Evolutionary conservation across 495 filamentous ascomycete species (phyloP).

Genomic region (Penicillium alfredii): DNA sequence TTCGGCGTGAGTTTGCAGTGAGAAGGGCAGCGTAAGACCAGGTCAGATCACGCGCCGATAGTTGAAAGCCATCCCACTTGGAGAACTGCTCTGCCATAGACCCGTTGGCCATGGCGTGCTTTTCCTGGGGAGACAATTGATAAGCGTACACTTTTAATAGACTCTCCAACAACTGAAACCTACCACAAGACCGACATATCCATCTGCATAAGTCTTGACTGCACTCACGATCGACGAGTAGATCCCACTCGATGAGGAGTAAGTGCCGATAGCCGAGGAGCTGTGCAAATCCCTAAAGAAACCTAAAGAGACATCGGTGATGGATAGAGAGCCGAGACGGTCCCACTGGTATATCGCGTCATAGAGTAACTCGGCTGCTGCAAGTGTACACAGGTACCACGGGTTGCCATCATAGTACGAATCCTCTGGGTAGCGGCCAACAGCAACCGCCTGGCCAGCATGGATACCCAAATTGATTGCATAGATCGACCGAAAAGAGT

Average conservation of each 20-base stretch:
- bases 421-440: slow-evolving; percentile 70
- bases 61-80: slow-evolving; percentile 41
- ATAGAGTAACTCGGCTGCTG: slow-evolving; percentile 61
- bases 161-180: neutral
- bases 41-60: slow-evolving; percentile 51
- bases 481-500: slow-evolving; percentile 57
- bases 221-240: slow-evolving; percentile 49
- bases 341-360: slow-evolving; percentile 58
- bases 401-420: slow-evolving; percentile 62
- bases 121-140: slow-evolving; percentile 12
- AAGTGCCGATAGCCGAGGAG: slow-evolving; percentile 45
- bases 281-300: slow-evolving; percentile 54
- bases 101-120: slow-evolving; percentile 46
- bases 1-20: slow-evolving; percentile 43
- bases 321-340: slow-evolving; percentile 41
- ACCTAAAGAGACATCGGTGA: slow-evolving; percentile 46
- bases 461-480: slow-evolving; percentile 48
- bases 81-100: slow-evolving; percentile 57
- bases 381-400: slow-evolving; percentile 60
- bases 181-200: slow-evolving; percentile 51
- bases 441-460: slow-evolving; percentile 46
- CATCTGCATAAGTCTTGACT: slow-evolving; percentile 58
- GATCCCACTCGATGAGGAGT: slow-evolving; percentile 35
- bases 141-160: neutral
- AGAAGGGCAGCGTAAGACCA: slow-evolving; percentile 50